Evolutionary conservation across 805 yeast species (phyloP), one percentile per base, ranked within the genome.

Genomic region (Saturnispora diversa): DNA sequence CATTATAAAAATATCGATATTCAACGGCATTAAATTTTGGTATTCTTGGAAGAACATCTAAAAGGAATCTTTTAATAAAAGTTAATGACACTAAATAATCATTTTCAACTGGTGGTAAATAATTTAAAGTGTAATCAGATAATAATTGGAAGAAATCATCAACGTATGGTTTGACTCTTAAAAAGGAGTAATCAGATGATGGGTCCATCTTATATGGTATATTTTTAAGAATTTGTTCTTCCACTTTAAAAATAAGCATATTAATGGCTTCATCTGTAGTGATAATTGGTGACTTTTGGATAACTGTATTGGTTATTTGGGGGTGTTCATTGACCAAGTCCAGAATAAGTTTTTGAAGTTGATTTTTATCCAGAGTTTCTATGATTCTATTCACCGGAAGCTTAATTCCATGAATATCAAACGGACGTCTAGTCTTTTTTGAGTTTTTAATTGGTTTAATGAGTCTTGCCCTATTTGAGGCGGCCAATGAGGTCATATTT

Each of bases 201-300:
- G 70, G 66, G 50, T 83, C 87, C 47, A 84, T 85, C 48, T 79
- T 78, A 57, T 82, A 84, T 1, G 95, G 95, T 48, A 86, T 59
- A 44, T 70, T 68, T 8, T 57, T 56, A 16, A 62, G 50, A 21
- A 84, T 72, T 17, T 33, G 23, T 4, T 53, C 54, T 16, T 66
- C 55, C 35, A 72, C 62, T 51, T 77, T 74, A 6, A 54, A 50
- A 28, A 63, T 56, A 39, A 86, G 63, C 31, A 75, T 64, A 9
- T 60, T 64, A 8, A 80, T 55, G 5, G 83, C 71, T 42, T 70
- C 68, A 10, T 64, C 57, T 4, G 76, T 68, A 0, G 78, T 65
- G 12, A 87, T 77, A 37, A 65, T 66, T 20, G 88, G 85, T 1
- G 84, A 69, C 45, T 70, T 52, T 32, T 62, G 57, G 15, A 66